Base-by-base conservation (phyloP, 495 filamentous ascomycete species). In the Thermothielavioides terrestris region DNA sequence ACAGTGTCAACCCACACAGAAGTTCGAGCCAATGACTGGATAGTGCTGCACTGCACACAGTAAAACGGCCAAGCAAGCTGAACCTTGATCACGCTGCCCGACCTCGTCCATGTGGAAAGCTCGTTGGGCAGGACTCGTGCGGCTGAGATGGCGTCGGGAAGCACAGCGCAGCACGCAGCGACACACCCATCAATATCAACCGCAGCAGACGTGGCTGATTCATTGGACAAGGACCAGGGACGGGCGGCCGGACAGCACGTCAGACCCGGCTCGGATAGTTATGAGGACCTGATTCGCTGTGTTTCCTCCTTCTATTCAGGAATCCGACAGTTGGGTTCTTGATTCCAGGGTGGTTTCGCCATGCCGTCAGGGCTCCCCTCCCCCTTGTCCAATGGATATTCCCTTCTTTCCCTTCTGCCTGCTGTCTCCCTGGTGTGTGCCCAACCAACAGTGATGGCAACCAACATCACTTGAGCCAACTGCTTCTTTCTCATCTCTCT, bases 261-360 rank as follows among this genome's bases (percentile, higher is more conserved):
- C 45, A 48, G 35, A 28, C 4, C 28, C 15, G 36, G 35, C 18
- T 30, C 17, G 11, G 25, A 9, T 3, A 31, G 44, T n/a, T n/a
- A 9, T n/a, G 20, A 4, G 12, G 31, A 23, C 11, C 31, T 26
- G 30, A 46, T 35, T 35, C 26, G 43, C 43, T 15, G 31, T 22
- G 31, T 10, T 46, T 28, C 43, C 20, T 20, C 12, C 26, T 6
- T 9, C 14, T 14, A 12, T 34, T 30, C 15, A 20, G 37, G 28
- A 20, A 18, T 20, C 37, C 3, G 28, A 34, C 28, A 17, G 20
- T 31, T 20, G 26, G 36, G 35, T 48, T 40, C 36, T 40, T 40
- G 46, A 20, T 32, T 40, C n/a, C n/a, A n/a, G n/a, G n/a, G n/a
- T 46, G 23, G 9, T 47, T 47, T 38, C 38, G 44, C 44, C 44